phyloP scores from a whole-genome alignment of 192 early-diverging fungal species.

The Dimargaris cristalligena region DNA sequence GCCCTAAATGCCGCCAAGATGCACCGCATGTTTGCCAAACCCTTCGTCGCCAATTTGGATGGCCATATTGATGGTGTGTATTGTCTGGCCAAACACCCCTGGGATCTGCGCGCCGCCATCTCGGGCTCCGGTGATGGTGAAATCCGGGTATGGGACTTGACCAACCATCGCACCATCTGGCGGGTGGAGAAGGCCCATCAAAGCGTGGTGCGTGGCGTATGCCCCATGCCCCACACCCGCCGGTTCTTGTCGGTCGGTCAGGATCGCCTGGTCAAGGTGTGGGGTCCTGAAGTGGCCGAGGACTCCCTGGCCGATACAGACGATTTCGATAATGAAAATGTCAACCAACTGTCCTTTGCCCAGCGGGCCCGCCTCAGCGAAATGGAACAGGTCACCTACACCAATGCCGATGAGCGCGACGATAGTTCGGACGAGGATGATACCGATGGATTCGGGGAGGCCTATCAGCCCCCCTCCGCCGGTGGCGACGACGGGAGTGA shows the following conservation, averaged over 20 bases:
- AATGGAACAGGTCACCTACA: background rate
- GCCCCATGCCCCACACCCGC: slow-evolving; percentile 42
- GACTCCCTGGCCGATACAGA: slow-evolving; percentile 19
- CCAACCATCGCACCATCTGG: slow-evolving; percentile 63
- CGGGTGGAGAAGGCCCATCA: slow-evolving; percentile 50
- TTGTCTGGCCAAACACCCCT: slow-evolving; percentile 85
- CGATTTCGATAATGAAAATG: background rate
- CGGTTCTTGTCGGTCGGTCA: slow-evolving; percentile 80
- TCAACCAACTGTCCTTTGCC: background rate
- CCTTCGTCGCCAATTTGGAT: slow-evolving; percentile 74
- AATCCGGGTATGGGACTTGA: slow-evolving; percentile 78
- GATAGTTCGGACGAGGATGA: background rate
- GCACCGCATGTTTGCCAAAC: slow-evolving; percentile 92
- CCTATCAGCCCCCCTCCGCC: background rate
- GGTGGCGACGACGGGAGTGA: slow-evolving; percentile 2
- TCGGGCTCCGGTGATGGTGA: slow-evolving; percentile 95
- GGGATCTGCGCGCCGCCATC: slow-evolving; percentile 58
- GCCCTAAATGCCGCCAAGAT: slow-evolving; percentile 89
- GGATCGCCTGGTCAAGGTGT: slow-evolving; percentile 91
- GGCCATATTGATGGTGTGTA: slow-evolving; percentile 97
- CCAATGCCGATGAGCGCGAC: background rate
- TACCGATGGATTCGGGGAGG: background rate
- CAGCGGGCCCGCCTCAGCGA: slow-evolving; percentile 1
- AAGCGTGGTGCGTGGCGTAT: slow-evolving; percentile 75
- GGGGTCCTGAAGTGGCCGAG: slow-evolving; percentile 36